A percentile compares a stretch with the other conserved stretches of the same genome.
phyloP scores from a whole-genome alignment of 2,329 filamentous ascomycete genomes.

The Fusarium compactum region DNA sequence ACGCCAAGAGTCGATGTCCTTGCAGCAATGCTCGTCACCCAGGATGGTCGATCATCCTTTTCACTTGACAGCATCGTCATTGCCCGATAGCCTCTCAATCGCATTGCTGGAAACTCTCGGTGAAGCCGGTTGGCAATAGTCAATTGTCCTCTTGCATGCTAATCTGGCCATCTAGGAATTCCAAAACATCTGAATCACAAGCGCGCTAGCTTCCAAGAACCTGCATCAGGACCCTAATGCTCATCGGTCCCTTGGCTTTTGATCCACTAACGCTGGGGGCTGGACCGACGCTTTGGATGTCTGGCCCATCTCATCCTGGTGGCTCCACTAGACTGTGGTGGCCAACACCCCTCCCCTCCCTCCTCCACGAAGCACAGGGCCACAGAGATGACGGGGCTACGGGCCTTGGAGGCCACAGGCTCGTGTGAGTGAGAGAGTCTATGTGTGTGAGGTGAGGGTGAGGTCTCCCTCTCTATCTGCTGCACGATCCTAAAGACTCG shows the following conservation, averaged over 20 bases:
- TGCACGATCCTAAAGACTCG: conserved; percentile 40
- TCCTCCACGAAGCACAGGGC: conserved; percentile 37
- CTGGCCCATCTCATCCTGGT: conserved; percentile 36
- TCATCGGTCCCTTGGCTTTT: conserved; percentile 32
- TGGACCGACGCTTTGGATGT: conserved; percentile 27
- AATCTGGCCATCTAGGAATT: conserved; percentile 1
- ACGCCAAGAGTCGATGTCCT: conserved; percentile 25
- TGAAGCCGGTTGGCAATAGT: neutral
- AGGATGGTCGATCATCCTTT: conserved; percentile 4
- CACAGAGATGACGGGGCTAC: conserved; percentile 36
- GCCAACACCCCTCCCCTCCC: conserved; percentile 40
- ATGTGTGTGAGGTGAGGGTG: neutral
- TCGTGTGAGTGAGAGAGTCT: conserved; percentile 17
- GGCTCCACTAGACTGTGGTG: conserved; percentile 38
- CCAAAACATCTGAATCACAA: conserved; percentile 20
- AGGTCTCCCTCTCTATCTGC: neutral
- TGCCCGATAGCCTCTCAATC: neutral
- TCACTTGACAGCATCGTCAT: neutral
- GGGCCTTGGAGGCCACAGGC: conserved; percentile 39
- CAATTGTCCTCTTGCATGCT: neutral
- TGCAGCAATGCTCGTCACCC: conserved; percentile 21
- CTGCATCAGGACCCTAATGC: conserved; percentile 30
- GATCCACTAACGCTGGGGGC: conserved; percentile 29
- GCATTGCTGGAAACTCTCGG: neutral
- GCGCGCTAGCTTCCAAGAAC: conserved; percentile 38